A percentile compares a stretch with the other conserved stretches of the same genome.
Conservation (phyloP, 2,329 filamentous ascomycete species). For the Blastomyces gilchristii region DNA sequence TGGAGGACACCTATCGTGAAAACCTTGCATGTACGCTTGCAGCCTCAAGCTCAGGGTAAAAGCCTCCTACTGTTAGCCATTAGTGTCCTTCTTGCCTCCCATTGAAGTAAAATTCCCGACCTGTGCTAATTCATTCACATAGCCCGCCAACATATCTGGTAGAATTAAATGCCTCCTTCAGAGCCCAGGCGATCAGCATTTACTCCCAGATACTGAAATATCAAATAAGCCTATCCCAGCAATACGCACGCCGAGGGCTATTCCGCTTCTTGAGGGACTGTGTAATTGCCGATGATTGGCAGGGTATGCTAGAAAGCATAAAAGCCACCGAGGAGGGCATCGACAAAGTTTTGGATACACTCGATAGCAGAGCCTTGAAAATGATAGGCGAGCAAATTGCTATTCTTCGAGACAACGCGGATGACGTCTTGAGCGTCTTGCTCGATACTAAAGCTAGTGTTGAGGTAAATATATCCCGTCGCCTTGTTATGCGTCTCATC, state of each 20-base stretch:
- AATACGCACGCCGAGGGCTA: background rate
- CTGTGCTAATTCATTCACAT: background rate
- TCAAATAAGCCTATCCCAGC: conserved; percentile 1
- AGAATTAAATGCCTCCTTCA: conserved; percentile 2
- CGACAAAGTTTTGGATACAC: background rate
- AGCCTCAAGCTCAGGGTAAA: background rate
- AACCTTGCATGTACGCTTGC: background rate
- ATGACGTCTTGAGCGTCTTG: background rate
- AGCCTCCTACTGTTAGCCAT: background rate
- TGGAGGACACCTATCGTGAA: conserved; percentile 1
- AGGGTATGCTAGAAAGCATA: conserved; percentile 1
- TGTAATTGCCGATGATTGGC: conserved; percentile 3
- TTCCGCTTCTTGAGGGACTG: conserved; percentile 1
- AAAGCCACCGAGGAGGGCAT: background rate
- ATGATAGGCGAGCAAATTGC: background rate
- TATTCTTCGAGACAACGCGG: background rate
- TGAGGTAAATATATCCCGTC: background rate
- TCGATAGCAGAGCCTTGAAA: background rate
- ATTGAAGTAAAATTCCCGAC: background rate
- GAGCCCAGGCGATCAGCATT: background rate
- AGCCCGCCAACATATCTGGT: background rate
- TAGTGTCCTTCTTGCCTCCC: background rate
- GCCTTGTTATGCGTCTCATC: background rate
- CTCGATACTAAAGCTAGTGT: conserved; percentile 1
- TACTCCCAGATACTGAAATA: conserved; percentile 3